A percentile compares a stretch with the other conserved stretches of the same genome.
Conservation (phyloP, 768 basidiomycete genomes). For the Termitomyces sp. region DNA sequence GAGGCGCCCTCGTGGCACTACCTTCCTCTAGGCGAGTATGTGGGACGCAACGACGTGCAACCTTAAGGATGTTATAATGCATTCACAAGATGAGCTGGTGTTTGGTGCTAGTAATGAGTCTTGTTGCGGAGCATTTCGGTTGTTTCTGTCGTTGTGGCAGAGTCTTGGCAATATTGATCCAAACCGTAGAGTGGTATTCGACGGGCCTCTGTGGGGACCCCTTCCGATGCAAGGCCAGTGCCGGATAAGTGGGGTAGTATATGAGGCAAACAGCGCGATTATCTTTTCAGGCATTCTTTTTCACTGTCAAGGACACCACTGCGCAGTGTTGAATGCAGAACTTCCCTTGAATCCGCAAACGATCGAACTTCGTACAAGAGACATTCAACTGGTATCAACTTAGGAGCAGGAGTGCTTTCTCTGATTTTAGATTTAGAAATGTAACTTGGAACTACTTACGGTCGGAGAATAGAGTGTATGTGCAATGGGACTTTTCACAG, state of each 20-base stretch:
- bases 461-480: too few relatives aligned
- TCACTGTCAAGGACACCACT: neutral
- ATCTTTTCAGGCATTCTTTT: neutral
- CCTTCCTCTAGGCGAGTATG: constrained; percentile 17
- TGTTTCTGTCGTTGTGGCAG: neutral
- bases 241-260: constrained; percentile 77
- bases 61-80: constrained; percentile 15
- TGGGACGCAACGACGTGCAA: constrained; percentile 5
- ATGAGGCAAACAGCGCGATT: constrained; percentile 62
- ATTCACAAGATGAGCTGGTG: constrained; percentile 18
- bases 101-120: constrained; percentile 8
- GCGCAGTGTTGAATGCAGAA: too few relatives aligned
- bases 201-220: constrained; percentile 80
- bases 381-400: too few relatives aligned
- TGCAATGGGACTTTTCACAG: too few relatives aligned
- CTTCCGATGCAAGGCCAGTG: constrained; percentile 74
- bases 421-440: too few relatives aligned
- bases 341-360: too few relatives aligned
- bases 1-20: constrained; percentile 18
- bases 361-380: too few relatives aligned
- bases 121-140: constrained; percentile 15
- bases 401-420: too few relatives aligned
- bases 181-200: constrained; percentile 49
- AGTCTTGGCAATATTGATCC: constrained; percentile 20
- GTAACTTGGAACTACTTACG: too few relatives aligned